A percentile compares a stretch with the other conserved stretches of the same genome.
These are phyloP conservation scores for Teratosphaeria zuluensis DNA, from an alignment of 2,329 filamentous ascomycete genomes.

Conservation along the genomic window DNA sequence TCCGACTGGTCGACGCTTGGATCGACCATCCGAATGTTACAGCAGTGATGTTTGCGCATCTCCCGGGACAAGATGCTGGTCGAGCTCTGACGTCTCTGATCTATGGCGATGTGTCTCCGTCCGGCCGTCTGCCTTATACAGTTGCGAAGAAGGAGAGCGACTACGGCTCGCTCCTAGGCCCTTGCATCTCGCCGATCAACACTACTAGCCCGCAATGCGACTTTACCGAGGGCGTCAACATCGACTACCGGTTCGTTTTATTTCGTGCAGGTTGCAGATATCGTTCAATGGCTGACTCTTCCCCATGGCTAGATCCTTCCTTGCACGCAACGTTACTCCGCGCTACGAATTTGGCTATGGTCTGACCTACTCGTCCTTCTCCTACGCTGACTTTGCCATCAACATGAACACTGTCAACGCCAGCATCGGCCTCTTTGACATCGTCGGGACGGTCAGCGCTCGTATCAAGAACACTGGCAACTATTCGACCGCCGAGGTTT, in stretches of 20 bases:
- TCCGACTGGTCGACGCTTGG: conserved; percentile 67
- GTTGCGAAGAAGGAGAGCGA: conserved; percentile 21
- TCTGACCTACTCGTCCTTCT: conserved; percentile 69
- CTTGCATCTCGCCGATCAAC: not conserved
- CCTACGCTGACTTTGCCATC: conserved; percentile 48
- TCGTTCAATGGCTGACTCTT: no score
- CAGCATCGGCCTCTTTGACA: conserved; percentile 51
- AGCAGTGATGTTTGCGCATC: conserved; percentile 19
- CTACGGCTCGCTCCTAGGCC: conserved; percentile 15
- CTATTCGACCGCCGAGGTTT: conserved; percentile 43
- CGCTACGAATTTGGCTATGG: conserved; percentile 77
- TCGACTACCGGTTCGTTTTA: conserved; percentile 52
- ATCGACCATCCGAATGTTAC: conserved; percentile 35
- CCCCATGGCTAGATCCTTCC: conserved; percentile 46
- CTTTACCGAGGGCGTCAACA: conserved; percentile 72
- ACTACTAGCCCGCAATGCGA: conserved; percentile 63
- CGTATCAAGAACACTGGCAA: conserved; percentile 55
- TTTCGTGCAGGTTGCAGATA: no score
- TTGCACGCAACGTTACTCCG: conserved; percentile 54
- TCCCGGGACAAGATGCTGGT: conserved; percentile 23
- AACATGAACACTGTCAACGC: conserved; percentile 47
- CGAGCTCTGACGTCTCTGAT: conserved; percentile 18
- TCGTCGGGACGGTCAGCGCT: conserved; percentile 46
- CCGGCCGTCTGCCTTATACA: conserved; percentile 20
- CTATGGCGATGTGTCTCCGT: conserved; percentile 21